These are phyloP conservation scores for Candida namnaoensis DNA, from an alignment of 805 yeast species.

Conservation along the genomic window DNA sequence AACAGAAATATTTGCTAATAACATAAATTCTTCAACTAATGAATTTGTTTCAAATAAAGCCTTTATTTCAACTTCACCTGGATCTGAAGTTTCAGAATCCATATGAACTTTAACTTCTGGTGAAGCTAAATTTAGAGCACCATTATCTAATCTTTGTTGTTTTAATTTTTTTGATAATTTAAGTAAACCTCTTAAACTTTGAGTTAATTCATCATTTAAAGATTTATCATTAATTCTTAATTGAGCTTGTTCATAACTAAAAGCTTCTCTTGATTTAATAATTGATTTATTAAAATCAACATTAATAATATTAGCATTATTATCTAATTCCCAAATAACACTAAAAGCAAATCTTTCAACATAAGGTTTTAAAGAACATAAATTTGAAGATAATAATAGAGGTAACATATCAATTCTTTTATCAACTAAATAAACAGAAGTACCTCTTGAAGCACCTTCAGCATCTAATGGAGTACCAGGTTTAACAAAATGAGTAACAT, in stretches of 20 bases:
- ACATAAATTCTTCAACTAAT: conserved; percentile 96
- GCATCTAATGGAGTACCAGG: conserved; percentile 86
- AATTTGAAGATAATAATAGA: conserved; percentile 85
- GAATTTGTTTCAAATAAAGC: conserved; percentile 86
- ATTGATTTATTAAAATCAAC: conserved; percentile 80
- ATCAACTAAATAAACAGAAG: conserved; percentile 94
- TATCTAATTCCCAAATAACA: conserved; percentile 91
- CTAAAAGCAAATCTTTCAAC: conserved; percentile 96
- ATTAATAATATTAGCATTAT: conserved; percentile 73
- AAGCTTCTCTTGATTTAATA: conserved; percentile 87
- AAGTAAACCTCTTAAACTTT: conserved; percentile 80
- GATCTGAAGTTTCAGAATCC: conserved; percentile 96
- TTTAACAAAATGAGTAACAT: conserved; percentile 94
- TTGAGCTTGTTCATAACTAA: conserved; percentile 92
- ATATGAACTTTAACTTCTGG: conserved; percentile 97
- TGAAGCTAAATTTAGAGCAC: conserved; percentile 93
- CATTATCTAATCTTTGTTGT: conserved; percentile 82
- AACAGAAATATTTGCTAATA: conserved; percentile 92
- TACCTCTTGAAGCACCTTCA: conserved; percentile 96
- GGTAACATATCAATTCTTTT: conserved; percentile 99
- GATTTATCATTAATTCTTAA: conserved; percentile 72
- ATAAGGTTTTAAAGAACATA: conserved; percentile 90
- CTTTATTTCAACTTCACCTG: conserved; percentile 90
- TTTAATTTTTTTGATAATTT: conserved; percentile 76
- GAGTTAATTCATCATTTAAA: conserved; percentile 76